A percentile compares a stretch with the other conserved stretches of the same genome.
Conservation (phyloP, 345 rosid genomes). For the Dimocarpus longan region DNA sequence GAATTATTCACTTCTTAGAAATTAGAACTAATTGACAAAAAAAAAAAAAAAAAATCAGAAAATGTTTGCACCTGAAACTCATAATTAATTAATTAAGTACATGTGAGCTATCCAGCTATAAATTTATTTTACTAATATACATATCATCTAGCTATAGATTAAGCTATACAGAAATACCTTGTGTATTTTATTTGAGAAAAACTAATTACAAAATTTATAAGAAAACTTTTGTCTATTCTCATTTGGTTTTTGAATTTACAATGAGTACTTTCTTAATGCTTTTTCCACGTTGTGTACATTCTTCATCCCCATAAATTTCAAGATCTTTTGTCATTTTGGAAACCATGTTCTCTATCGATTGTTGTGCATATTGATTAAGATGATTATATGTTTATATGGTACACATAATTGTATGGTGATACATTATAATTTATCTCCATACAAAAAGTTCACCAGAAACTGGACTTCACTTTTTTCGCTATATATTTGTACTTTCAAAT, state of each 20-base stretch:
- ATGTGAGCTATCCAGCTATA: neutral
- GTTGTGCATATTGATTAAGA: neutral
- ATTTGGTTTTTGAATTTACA: neutral
- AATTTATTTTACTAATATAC: neutral
- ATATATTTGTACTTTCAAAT: neutral
- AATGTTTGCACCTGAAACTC: neutral
- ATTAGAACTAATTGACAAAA: too few relatives aligned
- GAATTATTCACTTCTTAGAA: too few relatives aligned
- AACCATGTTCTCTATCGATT: neutral
- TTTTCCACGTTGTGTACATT: neutral
- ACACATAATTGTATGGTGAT: neutral
- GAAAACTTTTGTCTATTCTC: neutral
- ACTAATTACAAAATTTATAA: neutral
- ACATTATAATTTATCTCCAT: neutral
- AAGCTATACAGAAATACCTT: too few relatives aligned
- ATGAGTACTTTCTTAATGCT: too few relatives aligned
- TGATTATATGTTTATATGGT: neutral
- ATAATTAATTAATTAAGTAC: neutral
- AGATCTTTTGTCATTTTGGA: neutral
- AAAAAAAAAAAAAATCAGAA: too few relatives aligned
- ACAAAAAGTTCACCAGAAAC: neutral
- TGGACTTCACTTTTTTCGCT: neutral
- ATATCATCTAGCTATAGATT: too few relatives aligned
- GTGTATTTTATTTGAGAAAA: neutral
- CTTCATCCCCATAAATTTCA: neutral